These are phyloP conservation scores for Platanus orientalis DNA, from an alignment of 164 flowering plant species.

Conservation along the genomic window DNA sequence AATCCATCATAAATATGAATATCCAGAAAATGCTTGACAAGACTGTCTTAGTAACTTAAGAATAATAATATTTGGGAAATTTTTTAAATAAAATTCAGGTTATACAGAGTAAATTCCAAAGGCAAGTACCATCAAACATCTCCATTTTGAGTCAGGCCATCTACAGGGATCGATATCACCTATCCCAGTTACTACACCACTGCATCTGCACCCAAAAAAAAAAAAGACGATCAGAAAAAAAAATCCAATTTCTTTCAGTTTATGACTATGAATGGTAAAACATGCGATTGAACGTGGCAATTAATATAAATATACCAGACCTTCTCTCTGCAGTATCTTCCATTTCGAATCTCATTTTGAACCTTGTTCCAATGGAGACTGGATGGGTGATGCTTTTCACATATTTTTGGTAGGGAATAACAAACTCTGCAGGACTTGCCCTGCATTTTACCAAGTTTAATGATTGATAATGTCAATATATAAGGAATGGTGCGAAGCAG, in stretches of 20 bases:
- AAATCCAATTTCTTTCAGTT: neutral
- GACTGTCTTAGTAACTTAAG: too few relatives aligned
- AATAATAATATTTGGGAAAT: too few relatives aligned
- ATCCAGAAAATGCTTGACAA: too few relatives aligned
- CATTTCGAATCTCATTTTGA: too few relatives aligned
- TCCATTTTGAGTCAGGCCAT: slow-evolving; percentile 81
- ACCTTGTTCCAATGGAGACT: slow-evolving; percentile 40
- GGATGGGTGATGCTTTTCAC: slow-evolving; percentile 42
- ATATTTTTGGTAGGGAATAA: slow-evolving; percentile 46
- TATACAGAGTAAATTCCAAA: neutral
- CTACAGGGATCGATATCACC: slow-evolving; percentile 51
- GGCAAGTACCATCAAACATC: slow-evolving; percentile 53
- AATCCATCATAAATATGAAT: too few relatives aligned
- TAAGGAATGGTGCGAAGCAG: too few relatives aligned
- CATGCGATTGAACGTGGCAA: neutral
- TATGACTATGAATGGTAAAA: neutral
- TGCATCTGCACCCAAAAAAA: slow-evolving; percentile 40
- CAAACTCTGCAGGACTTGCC: slow-evolving; percentile 52
- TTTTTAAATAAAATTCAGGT: too few relatives aligned
- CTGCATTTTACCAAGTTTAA: slow-evolving; percentile 30
- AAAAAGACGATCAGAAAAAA: too few relatives aligned
- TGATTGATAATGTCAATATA: too few relatives aligned
- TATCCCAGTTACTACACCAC: slow-evolving; percentile 54
- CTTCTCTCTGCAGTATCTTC: slow-evolving; percentile 74
- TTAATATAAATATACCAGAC: slow-evolving; percentile 18